Conservation (phyloP, 768 basidiomycete genomes). For the Daedaleopsis nitida region DNA sequence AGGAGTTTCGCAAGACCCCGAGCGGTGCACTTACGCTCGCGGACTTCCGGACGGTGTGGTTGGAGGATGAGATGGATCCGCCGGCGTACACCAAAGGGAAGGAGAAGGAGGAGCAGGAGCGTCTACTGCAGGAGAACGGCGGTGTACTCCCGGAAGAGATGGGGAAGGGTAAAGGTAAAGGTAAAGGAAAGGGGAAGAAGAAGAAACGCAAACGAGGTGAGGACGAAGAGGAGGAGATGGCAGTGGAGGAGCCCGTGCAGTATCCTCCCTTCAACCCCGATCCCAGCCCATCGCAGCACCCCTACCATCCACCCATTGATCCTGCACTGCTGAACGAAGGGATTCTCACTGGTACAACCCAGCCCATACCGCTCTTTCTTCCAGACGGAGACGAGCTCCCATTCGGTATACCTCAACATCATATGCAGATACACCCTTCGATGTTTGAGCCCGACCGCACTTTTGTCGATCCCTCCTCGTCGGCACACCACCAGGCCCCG, state of each 20-base stretch:
- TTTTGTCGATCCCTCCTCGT: conserved; percentile 1
- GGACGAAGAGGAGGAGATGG: conserved; percentile 40
- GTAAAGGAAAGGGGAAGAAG: conserved; percentile 38
- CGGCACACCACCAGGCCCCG: background rate
- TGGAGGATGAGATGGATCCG: conserved; percentile 90
- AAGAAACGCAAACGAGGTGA: conserved; percentile 38
- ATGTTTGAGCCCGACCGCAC: conserved; percentile 37
- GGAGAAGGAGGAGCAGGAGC: conserved; percentile 65
- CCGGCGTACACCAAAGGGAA: conserved; percentile 83
- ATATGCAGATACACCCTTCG: conserved; percentile 59
- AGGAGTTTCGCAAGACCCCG: conserved; percentile 91
- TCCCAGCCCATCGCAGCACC: conserved; percentile 20
- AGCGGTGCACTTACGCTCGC: conserved; percentile 84
- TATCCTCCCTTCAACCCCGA: conserved; percentile 14
- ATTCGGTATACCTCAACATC: conserved; percentile 21
- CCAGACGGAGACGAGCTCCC: conserved; percentile 41
- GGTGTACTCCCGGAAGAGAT: conserved; percentile 29
- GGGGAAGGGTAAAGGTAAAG: conserved; percentile 36
- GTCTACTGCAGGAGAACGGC: conserved; percentile 35
- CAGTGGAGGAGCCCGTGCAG: conserved; percentile 27
- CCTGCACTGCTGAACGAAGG: conserved; percentile 63
- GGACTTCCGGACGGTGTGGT: conserved; percentile 89
- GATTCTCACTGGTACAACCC: conserved; percentile 60
- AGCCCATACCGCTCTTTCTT: conserved; percentile 34
- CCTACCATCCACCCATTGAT: conserved; percentile 47